These are phyloP conservation scores for Coemansia sp. DNA, from an alignment of 192 early-diverging fungal genomes.

Conservation along the genomic window DNA sequence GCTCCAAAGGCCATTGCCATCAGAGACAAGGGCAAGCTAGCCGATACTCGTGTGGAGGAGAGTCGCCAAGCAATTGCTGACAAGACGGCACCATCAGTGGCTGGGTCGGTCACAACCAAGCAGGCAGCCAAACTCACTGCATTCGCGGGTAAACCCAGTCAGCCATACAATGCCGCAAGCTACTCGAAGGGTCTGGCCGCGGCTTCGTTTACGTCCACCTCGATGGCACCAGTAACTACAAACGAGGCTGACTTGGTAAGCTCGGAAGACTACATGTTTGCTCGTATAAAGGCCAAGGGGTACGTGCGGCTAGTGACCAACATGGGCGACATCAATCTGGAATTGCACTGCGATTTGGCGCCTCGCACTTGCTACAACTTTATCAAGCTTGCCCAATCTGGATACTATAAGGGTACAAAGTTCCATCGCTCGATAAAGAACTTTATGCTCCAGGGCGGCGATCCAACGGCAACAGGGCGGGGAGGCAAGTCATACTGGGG, in stretches of 20 bases:
- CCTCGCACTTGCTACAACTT: slow-evolving; percentile 94
- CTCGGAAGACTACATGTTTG: slow-evolving; percentile 90
- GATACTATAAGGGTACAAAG: slow-evolving; percentile 77
- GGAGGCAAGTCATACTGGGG: slow-evolving; percentile 79
- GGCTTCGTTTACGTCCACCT: slow-evolving; percentile 85
- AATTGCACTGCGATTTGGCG: slow-evolving; percentile 54
- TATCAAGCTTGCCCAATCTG: slow-evolving; percentile 64
- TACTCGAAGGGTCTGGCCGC: slow-evolving; percentile 78
- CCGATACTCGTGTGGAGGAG: background rate
- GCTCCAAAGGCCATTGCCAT: slow-evolving; percentile 24
- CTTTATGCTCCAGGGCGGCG: slow-evolving; percentile 98
- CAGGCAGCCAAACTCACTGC: background rate
- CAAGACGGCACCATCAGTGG: slow-evolving; percentile 9
- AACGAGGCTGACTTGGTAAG: slow-evolving; percentile 69
- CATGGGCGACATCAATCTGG: slow-evolving; percentile 46
- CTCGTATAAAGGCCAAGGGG: slow-evolving; percentile 76
- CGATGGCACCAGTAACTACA: slow-evolving; percentile 65
- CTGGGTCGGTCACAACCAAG: background rate
- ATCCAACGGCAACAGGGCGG: slow-evolving; percentile 91
- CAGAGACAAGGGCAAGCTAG: slow-evolving; percentile 4
- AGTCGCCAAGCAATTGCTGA: background rate
- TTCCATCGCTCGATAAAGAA: slow-evolving; percentile 89
- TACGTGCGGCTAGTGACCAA: slow-evolving; percentile 78
- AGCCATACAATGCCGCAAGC: slow-evolving; percentile 75
- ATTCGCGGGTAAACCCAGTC: slow-evolving; percentile 46